Base-by-base conservation (phyloP, 1,139 yeast species). In the Pichia sp. region DNA sequence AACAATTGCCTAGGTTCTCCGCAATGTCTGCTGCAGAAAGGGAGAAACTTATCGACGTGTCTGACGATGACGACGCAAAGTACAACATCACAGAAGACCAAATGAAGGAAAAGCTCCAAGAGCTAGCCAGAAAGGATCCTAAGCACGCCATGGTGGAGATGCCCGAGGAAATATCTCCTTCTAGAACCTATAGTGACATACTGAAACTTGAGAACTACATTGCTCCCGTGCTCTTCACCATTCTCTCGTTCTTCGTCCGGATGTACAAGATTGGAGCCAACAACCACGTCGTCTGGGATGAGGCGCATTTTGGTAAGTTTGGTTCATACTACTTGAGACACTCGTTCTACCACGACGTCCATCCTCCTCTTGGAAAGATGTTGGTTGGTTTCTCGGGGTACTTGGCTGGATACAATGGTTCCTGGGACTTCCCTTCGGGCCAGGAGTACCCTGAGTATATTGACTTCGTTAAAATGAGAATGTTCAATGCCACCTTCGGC, bases 281-380 rank as follows among this genome's bases (percentile, higher is more conserved):
- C 62, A 69, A 77, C 53, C 73, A 74, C 51, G 85, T 81, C 56
- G 85, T 81, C 40, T 81, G 85, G 85, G 85, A 81, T 66, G 85
- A 81, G 68, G 85, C 85, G 54, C 85, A 81, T 75, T 92, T 92
- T 70, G 98, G 97, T 59, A 90, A 90, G 70, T 92, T 92, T 69
- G 97, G 97, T 53, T 88, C 97, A 13, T 88, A 89, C 71, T 92
- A 92, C 74, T 76, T 92, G 62, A 85, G 92, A 75, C 96, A 89
- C 68, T 95, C 90, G 66, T 92, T 90, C 70, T 92, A 92, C 72
- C 97, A 90, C 69, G 99, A 93, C 73, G 99, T 93, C 57, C 99
- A 93, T 71, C 99, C 99, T 52, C 99, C 99, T 1, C 80, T 95
- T 65, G 99, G 98, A 42, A 95, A 95, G 72, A 90, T 95, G 97